Conservation (phyloP, 2,329 filamentous ascomycete species). For the Ustilaginoidea virens region DNA sequence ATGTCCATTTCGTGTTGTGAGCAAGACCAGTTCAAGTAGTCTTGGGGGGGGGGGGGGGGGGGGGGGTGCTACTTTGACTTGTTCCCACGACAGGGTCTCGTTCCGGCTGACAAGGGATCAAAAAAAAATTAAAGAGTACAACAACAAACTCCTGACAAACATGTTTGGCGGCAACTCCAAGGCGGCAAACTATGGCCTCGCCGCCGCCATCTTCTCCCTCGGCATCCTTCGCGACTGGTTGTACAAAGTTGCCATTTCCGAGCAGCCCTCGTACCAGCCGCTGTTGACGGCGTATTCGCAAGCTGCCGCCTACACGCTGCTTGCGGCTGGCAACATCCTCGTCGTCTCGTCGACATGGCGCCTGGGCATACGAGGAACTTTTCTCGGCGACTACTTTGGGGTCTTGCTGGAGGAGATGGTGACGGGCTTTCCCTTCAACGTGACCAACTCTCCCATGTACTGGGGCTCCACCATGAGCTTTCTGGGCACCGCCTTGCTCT, state of each 20-base stretch:
- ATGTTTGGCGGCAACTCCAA: constrained; percentile 67
- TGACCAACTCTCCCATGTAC: constrained; percentile 90
- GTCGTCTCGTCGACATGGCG: constrained; percentile 84
- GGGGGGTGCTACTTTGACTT: no score
- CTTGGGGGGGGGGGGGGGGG: no score
- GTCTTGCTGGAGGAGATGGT: constrained; percentile 94
- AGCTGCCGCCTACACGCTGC: constrained; percentile 53
- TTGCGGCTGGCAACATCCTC: constrained; percentile 64
- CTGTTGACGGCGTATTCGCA: constrained; percentile 46
- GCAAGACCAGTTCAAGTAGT: no score
- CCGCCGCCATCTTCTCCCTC: constrained; percentile 76
- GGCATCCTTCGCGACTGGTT: constrained; percentile 78
- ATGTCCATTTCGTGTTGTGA: no score
- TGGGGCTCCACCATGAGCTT: constrained; percentile 88
- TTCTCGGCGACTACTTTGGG: constrained; percentile 95
- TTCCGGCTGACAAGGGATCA: no score
- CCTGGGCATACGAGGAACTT: constrained; percentile 87
- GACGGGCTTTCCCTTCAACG: constrained; percentile 89
- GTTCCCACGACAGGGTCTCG: no score
- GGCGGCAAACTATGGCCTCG: constrained; percentile 78
- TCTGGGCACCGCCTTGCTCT: constrained; percentile 69
- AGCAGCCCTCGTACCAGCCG: constrained; percentile 59
- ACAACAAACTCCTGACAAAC: constrained; percentile 75
- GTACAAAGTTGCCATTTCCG: constrained; percentile 69
- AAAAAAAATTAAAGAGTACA: constrained; percentile 73